Base-by-base conservation (phyloP, 208 protist species). In the Trypanosoma vivax region DNA sequence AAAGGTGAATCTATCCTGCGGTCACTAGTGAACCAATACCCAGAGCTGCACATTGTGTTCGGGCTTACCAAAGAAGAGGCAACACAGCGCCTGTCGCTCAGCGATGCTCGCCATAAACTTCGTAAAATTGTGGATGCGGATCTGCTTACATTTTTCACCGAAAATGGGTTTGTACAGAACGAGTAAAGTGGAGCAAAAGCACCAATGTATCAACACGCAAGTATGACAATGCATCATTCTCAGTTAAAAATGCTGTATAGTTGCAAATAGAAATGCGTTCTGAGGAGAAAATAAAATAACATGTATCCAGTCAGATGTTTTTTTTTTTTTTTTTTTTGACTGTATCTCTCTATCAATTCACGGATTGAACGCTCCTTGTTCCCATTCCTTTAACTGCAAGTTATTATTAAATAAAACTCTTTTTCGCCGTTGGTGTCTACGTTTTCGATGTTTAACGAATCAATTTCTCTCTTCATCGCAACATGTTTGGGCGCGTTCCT, bases 1-100 rank as follows among this genome's bases (percentile, higher is more conserved):
- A 74, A 85, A 5, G 76, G 83, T 0, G 35, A 45, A 13, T 89
- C 82, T 50, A 50, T 53, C 2, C 61, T 47, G 19, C 7, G 24
- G 2, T 52, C 28, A 4, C 18, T 86, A 27, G 11, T 82, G 29
- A 18, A 56, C 23, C 45, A 46, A 46, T 88, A 83, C 50, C 83
- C 81, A 19, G 86, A 94, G 51, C 62, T 89, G 41, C 38, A 60
- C 23, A 57, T 83, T 19, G 76, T 85, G 40, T 65, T 39, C 6
- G 50, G 43, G 4, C 55, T 92, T 2, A 83, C 79, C 2, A 24
- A 45, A 5, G 42, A 35, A n/a, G 25, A 62, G 7, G 54, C 70
- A 21, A 33, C 41, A 5, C 27, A 28, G 11, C 70, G 75, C n/a
- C 43, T 72, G 25, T 37, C 40, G 5, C 62, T 80, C 24, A 30